Conservation (phyloP, 805 yeast species). For the Myxozyma neglecta region DNA sequence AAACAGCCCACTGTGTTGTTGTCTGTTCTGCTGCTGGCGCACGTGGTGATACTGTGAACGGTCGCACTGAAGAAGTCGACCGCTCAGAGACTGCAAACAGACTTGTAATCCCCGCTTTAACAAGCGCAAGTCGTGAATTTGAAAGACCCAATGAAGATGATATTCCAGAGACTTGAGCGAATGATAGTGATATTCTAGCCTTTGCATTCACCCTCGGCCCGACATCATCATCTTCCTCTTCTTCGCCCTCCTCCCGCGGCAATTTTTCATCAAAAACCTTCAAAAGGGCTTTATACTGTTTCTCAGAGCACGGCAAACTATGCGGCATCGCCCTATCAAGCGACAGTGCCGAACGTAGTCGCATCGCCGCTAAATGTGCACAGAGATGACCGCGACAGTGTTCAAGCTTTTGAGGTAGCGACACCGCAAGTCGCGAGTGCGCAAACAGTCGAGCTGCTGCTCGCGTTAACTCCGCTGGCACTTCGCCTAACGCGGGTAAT, state of each 20-base stretch:
- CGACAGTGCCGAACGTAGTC: conserved; percentile 11
- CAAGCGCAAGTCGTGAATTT: neutral
- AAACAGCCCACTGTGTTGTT: conserved; percentile 12
- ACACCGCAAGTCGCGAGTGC: conserved; percentile 14
- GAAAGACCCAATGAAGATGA: neutral
- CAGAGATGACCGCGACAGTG: conserved; percentile 25
- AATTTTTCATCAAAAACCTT: conserved; percentile 12
- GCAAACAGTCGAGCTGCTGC: conserved; percentile 11
- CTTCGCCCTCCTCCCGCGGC: conserved; percentile 1
- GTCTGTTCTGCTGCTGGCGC: neutral
- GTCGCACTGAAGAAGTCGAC: neutral
- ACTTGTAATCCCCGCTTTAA: neutral
- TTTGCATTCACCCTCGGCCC: neutral
- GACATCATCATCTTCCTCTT: neutral
- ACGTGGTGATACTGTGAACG: conserved; percentile 1
- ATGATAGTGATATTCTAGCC: neutral
- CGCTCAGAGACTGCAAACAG: neutral
- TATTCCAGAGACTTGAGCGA: neutral
- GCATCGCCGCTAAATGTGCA: conserved; percentile 23
- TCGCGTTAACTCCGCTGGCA: conserved; percentile 22
- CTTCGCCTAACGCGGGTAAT: conserved; percentile 17
- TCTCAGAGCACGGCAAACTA: conserved; percentile 13
- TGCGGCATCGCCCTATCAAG: conserved; percentile 15
- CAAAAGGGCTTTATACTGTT: conserved; percentile 15
- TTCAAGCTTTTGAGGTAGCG: conserved; percentile 17